These are phyloP conservation scores for Phytophthora gonapodyides DNA, from an alignment of 352 stramenopile genomes.

Conservation along the genomic window DNA sequence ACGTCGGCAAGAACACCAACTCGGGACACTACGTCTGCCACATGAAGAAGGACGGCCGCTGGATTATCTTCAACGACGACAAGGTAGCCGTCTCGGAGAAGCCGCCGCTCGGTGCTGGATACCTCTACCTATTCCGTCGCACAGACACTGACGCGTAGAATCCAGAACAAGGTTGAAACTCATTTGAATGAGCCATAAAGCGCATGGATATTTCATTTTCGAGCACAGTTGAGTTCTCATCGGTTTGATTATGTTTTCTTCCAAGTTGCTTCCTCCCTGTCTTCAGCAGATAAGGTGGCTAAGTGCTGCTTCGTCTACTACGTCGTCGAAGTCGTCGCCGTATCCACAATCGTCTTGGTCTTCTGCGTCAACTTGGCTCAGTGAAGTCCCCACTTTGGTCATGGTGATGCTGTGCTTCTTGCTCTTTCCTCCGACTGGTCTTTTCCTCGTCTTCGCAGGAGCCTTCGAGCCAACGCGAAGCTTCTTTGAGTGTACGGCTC, in stretches of 20 bases:
- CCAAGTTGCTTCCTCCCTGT: not conserved
- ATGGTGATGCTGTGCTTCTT: not conserved
- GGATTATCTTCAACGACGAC: slow-evolving; percentile 99
- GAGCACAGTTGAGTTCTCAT: not conserved
- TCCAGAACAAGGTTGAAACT: slow-evolving; percentile 6
- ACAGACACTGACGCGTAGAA: slow-evolving; percentile 43
- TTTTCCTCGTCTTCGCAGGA: slow-evolving; percentile 12
- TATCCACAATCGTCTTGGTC: slow-evolving; percentile 65
- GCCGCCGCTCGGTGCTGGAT: slow-evolving; percentile 94
- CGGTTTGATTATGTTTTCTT: not conserved
- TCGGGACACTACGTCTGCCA: slow-evolving; percentile 99
- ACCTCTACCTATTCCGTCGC: slow-evolving; percentile 95
- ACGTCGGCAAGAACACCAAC: slow-evolving; percentile 98
- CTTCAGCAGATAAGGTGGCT: slow-evolving; percentile 53
- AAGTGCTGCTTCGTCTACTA: slow-evolving; percentile 73
- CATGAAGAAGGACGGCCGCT: slow-evolving; percentile 96
- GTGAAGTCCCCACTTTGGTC: no score
- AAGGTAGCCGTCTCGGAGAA: slow-evolving; percentile 96
- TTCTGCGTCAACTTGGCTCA: slow-evolving; percentile 13
- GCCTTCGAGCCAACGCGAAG: not conserved
- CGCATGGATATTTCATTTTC: slow-evolving; percentile 11
- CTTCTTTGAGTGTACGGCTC: slow-evolving; percentile 28
- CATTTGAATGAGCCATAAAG: slow-evolving; percentile 16
- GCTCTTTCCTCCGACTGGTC: slow-evolving; percentile 1
- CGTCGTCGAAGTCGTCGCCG: slow-evolving; percentile 82